Evolutionary conservation across 2,329 filamentous ascomycete genomes (phyloP), one percentile per base, ranked within the genome.

Genomic region (Colletotrichum salicis): DNA sequence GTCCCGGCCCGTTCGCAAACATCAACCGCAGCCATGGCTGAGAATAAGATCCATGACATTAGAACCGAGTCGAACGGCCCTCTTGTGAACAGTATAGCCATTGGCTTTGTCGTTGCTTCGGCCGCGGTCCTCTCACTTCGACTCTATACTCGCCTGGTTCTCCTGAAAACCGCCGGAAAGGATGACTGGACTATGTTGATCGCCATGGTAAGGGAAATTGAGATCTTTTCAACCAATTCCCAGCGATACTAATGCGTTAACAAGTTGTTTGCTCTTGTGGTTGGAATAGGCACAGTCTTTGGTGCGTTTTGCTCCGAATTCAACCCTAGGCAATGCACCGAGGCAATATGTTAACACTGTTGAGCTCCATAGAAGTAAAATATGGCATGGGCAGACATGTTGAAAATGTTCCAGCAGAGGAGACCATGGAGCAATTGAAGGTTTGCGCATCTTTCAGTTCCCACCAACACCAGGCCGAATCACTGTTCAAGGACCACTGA

Each of bases 131-230:
- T 77, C 4, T 45, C 66, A 0, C 67, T 76, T 19, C 73, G 77
- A 41, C 66, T 79, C 19, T 78, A 78, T 57, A 77, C 77, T 10
- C 71, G 77, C 29, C 13, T 73, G 4, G 54, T 70, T 2, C 71
- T 79, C 31, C 64, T 79, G 11, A 66, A 73, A 19, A 76, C 73
- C 13, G 63, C 75, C 2, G 77, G 78, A n/a, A 73, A 74, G 5
- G 78, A 79, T 72, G 78, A 79, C 72, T 78, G 75, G 76, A 76
- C 73, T 12, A 79, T 79, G 33, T 48, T 75, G 15, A 13, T 74
- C 3, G 75, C 78, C 22, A 71, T 73, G 56, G 77, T 77, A 58
- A 35, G 67, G 11, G 10, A n/a, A 19, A n/a, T 1, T 22, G 6
- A 4, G 3, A 41, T 8, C n/a, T 19, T 19, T 8, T 0, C 5